phyloP scores from a whole-genome alignment of 2,329 filamentous ascomycete genomes.

The Colletotrichum falcatum region DNA sequence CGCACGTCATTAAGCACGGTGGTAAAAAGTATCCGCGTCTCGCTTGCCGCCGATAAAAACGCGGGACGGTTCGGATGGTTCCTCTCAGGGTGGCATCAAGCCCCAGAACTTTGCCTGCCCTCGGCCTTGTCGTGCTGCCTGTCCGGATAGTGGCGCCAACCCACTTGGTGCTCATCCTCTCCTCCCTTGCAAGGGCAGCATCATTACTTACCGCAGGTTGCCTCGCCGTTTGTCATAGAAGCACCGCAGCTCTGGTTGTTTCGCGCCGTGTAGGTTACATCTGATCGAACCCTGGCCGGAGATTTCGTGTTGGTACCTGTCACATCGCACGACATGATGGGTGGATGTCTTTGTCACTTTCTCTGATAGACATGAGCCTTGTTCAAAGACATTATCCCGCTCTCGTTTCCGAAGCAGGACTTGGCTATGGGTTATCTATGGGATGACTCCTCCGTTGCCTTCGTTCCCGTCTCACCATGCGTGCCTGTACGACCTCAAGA shows the following conservation, averaged over 20 bases:
- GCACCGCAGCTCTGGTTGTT: background rate
- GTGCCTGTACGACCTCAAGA: too few relatives aligned
- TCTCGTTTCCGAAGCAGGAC: slow-evolving; percentile 3
- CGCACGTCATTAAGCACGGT: background rate
- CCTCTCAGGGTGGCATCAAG: slow-evolving; percentile 18
- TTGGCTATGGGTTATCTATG: background rate
- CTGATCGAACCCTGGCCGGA: background rate
- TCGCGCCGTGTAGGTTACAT: background rate
- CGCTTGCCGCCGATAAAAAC: background rate
- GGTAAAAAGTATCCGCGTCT: background rate
- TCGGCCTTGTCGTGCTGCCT: background rate
- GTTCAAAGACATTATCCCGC: background rate
- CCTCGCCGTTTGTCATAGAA: background rate
- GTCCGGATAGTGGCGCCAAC: background rate
- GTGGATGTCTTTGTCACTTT: background rate
- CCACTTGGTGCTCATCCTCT: background rate
- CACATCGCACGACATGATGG: slow-evolving; percentile 17
- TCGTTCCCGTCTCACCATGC: background rate
- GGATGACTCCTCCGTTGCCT: background rate
- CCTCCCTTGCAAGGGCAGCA: background rate
- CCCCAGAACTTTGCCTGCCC: background rate
- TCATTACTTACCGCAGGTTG: background rate
- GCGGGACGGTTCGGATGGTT: slow-evolving; percentile 12
- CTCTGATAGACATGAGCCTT: background rate
- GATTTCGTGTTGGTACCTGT: background rate